Evolutionary conservation across 1,139 yeast species (phyloP), one percentile per base, ranked within the genome.

Genomic region (Geotrichum restrictum): DNA sequence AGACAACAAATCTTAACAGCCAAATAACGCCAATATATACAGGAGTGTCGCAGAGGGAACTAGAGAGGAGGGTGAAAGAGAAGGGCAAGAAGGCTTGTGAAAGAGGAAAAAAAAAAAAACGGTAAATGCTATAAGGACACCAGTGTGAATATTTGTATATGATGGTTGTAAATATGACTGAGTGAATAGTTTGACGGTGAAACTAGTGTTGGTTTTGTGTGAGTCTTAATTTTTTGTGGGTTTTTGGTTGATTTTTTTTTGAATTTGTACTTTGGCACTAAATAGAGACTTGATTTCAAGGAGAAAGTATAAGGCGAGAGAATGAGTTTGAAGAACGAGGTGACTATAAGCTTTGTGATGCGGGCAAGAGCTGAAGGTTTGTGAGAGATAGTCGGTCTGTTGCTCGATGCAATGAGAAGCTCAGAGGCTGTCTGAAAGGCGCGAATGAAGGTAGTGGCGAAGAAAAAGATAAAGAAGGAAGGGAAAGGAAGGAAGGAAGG

Each of bases 101-200:
- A 21, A 14, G n/a, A n/a, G 18, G 29, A 3, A 14, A 18, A 38
- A 11, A 29, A 32, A 21, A 32, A 40, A n/a, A 21, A 18, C 29
- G 27, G 19, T 22, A 8, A 24, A 24, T 24, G 29, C 29, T 24
- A 24, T 47, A 18, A 40, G 40, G 43, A 47, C 39, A 39, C 22
- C 50, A 47, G 50, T 22, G 39, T 47, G 50, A 47, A 22, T 22
- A 39, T 21, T 7, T 24, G 31, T 22, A 13, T 18, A n/a, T 13
- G 27, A 13, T 7, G 16, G 29, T 14, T 1, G 42, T 14, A 13
- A 38, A 39, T 22, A 29, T 29, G 42, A 24, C 27, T 39, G 14
- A 21, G 32, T 39, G 32, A 21, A 5, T 38, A 11, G 40, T 36
- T 38, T 18, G 16, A 19, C 14, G 24, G 42, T 21, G 31, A 39